Percentiles rank a stretch among this genome's conserved stretches.
Conservation (phyloP, 495 filamentous ascomycete species). For the Articulospora tetracladia region DNA sequence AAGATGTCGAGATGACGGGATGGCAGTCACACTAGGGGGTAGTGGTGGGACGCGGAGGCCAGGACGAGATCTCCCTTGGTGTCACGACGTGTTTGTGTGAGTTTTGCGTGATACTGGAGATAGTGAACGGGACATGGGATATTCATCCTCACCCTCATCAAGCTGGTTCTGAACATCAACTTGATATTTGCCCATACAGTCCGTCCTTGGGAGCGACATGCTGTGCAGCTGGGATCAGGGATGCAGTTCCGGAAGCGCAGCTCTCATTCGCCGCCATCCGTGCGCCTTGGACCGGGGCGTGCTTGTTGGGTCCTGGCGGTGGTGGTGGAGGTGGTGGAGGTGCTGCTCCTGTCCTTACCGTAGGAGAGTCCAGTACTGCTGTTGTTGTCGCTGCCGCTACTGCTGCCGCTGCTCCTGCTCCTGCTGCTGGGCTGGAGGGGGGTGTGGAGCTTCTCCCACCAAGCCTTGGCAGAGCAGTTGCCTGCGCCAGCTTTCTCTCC, state of each 20-base stretch:
- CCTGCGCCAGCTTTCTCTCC: not conserved
- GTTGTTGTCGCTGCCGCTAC: not conserved
- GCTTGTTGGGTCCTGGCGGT: conserved; percentile 24
- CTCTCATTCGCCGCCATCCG: conserved; percentile 28
- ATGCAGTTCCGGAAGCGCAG: conserved; percentile 31
- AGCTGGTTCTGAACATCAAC: too few species aligned
- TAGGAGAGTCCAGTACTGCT: not conserved
- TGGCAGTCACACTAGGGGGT: too few species aligned
- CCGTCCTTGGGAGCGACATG: too few species aligned
- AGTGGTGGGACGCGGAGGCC: too few species aligned
- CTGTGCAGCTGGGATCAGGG: too few species aligned
- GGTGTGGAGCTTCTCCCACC: not conserved
- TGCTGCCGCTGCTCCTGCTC: conserved; percentile 1
- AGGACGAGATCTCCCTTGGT: not conserved
- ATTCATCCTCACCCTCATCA: too few species aligned
- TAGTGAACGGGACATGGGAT: not conserved
- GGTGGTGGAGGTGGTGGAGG: not conserved
- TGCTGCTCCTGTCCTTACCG: not conserved
- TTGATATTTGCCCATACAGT: too few species aligned
- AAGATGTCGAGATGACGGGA: not conserved
- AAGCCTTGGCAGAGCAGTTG: not conserved
- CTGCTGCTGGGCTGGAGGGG: not conserved
- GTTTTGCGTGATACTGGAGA: too few species aligned
- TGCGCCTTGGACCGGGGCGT: conserved; percentile 14
- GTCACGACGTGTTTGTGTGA: not conserved